phyloP scores from a whole-genome alignment of 495 filamentous ascomycete genomes.

The Annulohypoxylon bovei region DNA sequence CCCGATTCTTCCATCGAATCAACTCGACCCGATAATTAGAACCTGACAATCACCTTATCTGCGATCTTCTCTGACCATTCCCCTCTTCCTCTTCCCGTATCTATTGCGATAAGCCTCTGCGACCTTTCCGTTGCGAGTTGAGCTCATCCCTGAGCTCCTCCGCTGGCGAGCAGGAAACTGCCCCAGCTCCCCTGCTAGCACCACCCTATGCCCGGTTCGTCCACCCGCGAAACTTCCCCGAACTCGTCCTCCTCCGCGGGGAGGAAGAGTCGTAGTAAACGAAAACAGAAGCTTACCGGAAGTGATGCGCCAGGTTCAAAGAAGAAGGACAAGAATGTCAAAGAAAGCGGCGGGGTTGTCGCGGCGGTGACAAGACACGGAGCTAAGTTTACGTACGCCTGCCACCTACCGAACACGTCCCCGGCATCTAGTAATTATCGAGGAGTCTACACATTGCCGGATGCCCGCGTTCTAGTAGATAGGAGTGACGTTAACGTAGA shows the following conservation, averaged over 20 bases:
- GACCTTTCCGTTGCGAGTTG: slow-evolving; percentile 31
- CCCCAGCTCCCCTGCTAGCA: slow-evolving; percentile 41
- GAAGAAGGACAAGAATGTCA: slow-evolving; percentile 64
- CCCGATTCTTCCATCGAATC: slow-evolving; percentile 25
- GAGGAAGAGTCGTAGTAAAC: slow-evolving; percentile 44
- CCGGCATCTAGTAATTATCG: neutral
- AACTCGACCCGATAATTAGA: slow-evolving; percentile 14
- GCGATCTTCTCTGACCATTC: slow-evolving; percentile 15
- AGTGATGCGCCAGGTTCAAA: slow-evolving; percentile 52
- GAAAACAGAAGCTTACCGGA: slow-evolving; percentile 45
- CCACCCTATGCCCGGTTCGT: slow-evolving; percentile 61
- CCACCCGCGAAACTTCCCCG: slow-evolving; percentile 47
- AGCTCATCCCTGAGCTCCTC: slow-evolving; percentile 45
- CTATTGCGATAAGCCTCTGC: slow-evolving; percentile 31
- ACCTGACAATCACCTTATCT: slow-evolving; percentile 13
- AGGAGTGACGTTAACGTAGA: slow-evolving; percentile 39
- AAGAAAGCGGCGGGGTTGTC: slow-evolving; percentile 60
- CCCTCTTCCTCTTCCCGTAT: neutral
- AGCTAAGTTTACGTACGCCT: slow-evolving; percentile 60
- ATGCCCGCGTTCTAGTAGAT: neutral
- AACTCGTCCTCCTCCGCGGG: slow-evolving; percentile 42
- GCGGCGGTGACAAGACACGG: slow-evolving; percentile 63
- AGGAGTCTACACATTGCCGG: neutral
- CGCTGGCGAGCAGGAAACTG: slow-evolving; percentile 55
- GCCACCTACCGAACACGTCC: slow-evolving; percentile 29